These are phyloP conservation scores for Trichomonas vaginalis DNA, from an alignment of 208 protist species.

Conservation along the genomic window DNA sequence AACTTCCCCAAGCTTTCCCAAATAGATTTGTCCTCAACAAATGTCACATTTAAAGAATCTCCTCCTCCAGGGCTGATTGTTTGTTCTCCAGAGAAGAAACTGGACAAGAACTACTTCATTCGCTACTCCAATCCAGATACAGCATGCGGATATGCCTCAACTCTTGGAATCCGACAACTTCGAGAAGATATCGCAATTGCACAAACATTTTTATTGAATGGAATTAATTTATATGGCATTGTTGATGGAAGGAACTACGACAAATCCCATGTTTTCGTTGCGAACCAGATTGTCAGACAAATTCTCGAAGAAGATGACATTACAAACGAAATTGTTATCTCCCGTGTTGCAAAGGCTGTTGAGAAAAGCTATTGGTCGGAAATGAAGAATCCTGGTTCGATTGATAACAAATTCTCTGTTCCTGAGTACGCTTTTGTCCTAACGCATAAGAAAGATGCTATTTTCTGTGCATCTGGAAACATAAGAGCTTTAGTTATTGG, in stretches of 20 bases:
- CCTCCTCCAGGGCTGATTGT: not conserved
- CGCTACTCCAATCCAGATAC: not conserved
- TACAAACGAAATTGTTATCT: not conserved
- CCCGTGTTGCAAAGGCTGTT: not conserved
- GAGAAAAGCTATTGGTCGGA: not conserved
- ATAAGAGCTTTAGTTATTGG: not conserved
- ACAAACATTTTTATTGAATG: not conserved
- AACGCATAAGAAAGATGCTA: not conserved
- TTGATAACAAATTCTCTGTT: not conserved
- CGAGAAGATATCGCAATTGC: not conserved
- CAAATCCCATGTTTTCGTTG: not conserved
- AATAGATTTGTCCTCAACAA: not conserved
- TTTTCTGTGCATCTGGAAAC: not conserved
- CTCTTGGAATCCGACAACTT: not conserved
- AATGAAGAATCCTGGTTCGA: not conserved
- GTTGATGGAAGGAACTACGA: not conserved
- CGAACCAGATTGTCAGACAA: not conserved
- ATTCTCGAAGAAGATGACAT: not conserved
- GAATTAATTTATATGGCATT: not conserved
- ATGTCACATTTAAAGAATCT: not conserved
- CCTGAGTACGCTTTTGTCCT: not conserved
- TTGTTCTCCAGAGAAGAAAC: not conserved
- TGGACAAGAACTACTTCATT: not conserved
- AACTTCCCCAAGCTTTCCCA: not conserved
- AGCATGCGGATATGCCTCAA: not conserved